Percentiles rank a stretch among this genome's conserved stretches.
Evolutionary conservation across 2,329 filamentous ascomycete species (phyloP).

Genomic region (Aspergillaceae sp.): DNA sequence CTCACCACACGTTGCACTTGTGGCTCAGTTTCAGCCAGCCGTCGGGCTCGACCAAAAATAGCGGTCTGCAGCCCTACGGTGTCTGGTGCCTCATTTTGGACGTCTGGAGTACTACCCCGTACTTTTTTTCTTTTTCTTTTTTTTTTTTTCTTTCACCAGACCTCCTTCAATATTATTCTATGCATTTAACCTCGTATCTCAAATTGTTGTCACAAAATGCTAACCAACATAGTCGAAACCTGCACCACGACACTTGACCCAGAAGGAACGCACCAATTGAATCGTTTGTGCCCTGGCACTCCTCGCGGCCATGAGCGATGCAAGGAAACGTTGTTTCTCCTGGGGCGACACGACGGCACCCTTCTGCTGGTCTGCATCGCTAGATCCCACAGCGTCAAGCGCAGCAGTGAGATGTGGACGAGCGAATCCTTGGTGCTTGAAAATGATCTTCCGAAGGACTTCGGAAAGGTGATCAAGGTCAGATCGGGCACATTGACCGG

Average conservation of each 20-base stretch:
- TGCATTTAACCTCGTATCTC: too few relatives aligned
- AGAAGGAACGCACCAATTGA: conserved; percentile 34
- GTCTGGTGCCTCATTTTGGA: conserved; percentile 9
- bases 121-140: conserved; percentile 1
- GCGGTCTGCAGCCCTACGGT: neutral
- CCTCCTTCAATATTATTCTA: too few relatives aligned
- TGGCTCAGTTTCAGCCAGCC: too few relatives aligned
- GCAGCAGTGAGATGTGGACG: conserved; percentile 30
- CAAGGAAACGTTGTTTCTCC: conserved; percentile 35
- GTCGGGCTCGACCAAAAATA: conserved; percentile 1
- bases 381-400: conserved; percentile 22
- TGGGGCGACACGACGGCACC: conserved; percentile 20
- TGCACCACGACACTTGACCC: conserved; percentile 37
- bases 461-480: conserved; percentile 37
- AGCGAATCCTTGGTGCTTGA: conserved; percentile 34
- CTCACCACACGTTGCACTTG: too few relatives aligned
- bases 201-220: neutral
- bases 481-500: conserved; percentile 37
- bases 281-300: conserved; percentile 30
- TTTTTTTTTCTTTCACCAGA: neutral
- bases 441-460: conserved; percentile 33
- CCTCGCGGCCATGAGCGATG: conserved; percentile 30
- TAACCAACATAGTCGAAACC: conserved; percentile 32
- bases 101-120: neutral
- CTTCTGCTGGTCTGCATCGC: conserved; percentile 13